Conservation (phyloP, 352 stramenopile genomes). For the Pythium utonaiense region DNA sequence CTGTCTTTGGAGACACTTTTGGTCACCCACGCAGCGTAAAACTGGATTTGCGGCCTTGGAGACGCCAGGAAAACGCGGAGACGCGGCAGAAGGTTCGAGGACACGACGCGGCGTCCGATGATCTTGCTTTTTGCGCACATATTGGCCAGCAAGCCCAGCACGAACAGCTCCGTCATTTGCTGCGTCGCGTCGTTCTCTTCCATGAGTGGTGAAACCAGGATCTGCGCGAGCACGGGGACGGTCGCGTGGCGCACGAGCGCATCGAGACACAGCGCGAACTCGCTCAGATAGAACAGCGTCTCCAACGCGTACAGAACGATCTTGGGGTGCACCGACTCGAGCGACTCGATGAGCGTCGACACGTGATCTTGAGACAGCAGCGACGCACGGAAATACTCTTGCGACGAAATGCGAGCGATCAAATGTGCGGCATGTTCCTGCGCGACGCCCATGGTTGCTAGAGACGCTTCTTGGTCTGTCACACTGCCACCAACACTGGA, state of each 20-base stretch:
- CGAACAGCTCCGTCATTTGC: slow-evolving; percentile 21
- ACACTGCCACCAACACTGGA: neutral
- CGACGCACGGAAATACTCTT: slow-evolving; percentile 48
- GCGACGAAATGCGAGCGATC: slow-evolving; percentile 45
- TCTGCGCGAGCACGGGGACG: slow-evolving; percentile 67
- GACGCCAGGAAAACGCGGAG: slow-evolving; percentile 37
- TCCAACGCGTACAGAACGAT: slow-evolving; percentile 66
- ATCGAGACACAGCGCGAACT: slow-evolving; percentile 60
- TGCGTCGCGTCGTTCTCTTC: slow-evolving; percentile 14
- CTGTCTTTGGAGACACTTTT: slow-evolving; percentile 57
- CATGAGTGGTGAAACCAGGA: slow-evolving; percentile 43
- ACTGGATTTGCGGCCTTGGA: slow-evolving; percentile 26
- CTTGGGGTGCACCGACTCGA: slow-evolving; percentile 64
- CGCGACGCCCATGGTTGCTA: slow-evolving; percentile 14
- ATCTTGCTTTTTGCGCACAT: slow-evolving; percentile 31
- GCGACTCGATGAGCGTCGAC: slow-evolving; percentile 55
- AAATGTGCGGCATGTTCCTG: slow-evolving; percentile 62
- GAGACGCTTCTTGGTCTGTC: neutral
- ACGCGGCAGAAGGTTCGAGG: slow-evolving; percentile 60
- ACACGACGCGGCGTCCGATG: slow-evolving; percentile 33
- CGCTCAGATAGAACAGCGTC: slow-evolving; percentile 52
- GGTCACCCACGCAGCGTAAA: slow-evolving; percentile 51
- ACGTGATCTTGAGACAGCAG: slow-evolving; percentile 57
- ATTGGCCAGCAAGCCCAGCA: slow-evolving; percentile 30
- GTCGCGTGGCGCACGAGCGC: slow-evolving; percentile 69